Evolutionary conservation across 1,139 yeast genomes (phyloP), one percentile per base, ranked within the genome.

Genomic region (Casaregolazyma suthepensis): DNA sequence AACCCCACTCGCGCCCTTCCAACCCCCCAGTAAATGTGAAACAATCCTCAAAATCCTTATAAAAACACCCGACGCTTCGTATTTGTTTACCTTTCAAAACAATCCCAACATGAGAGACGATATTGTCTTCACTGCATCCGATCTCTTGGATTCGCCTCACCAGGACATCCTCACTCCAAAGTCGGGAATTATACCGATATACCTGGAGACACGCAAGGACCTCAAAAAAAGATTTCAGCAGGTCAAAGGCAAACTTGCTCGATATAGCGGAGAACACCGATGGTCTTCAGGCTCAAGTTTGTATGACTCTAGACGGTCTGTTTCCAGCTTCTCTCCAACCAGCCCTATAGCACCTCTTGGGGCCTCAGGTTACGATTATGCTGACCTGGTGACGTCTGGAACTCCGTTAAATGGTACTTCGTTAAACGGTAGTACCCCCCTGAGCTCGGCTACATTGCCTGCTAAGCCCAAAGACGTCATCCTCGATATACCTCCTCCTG

Each of bases 401-500:
- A 35, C 17, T 13, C 40, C 40, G 9, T 35, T 35, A 7, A 13
- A 35, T 13, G 15, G 15, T 5, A 12, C n/a, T 12, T 12, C 38
- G 4, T 4, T 7, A 22, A 22, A 22, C 7, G 26, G 26, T 22
- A n/a, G 40, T 7, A 35, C 40, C 13, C 15, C 40, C 13, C 13
- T 13, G 7, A 35, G 7, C 40, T 13, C 40, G 9, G 40, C 17
- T 35, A 35, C 40, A 3, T 6, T n/a, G 17, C 40, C 15, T n/a
- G 40, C 31, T 26, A 26, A 26, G 10, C 31, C 26, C 7, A 31
- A 31, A 31, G 38, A 13, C 5, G 40, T 35, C 40, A 35, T 15
- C 17, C 13, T 35, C 7, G 47, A 45, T 29, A 23, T 37, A 26
- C 57, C 61, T 3, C 62, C 60, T 35, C 50, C 46, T 7, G 56